A percentile compares a stretch with the other conserved stretches of the same genome.
Conservation (phyloP, 2,329 filamentous ascomycete species). For the Pestalotiopsis sp. region DNA sequence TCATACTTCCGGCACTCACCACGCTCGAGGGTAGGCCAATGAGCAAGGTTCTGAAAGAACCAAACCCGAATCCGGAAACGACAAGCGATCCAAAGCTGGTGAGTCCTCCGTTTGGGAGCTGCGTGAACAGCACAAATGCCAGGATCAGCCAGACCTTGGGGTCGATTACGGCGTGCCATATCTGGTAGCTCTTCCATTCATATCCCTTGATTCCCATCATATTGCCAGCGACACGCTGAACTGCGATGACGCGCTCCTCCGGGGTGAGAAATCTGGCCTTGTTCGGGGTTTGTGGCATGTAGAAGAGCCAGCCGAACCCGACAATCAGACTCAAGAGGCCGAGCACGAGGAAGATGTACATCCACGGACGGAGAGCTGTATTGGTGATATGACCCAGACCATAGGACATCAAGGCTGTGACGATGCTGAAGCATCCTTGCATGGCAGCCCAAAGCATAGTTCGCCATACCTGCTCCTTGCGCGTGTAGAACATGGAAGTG, state of each 20-base stretch:
- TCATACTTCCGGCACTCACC: constrained; percentile 24
- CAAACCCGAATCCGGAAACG: constrained; percentile 24
- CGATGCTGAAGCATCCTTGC: constrained; percentile 21
- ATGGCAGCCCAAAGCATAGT: constrained; percentile 18
- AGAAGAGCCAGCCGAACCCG: constrained; percentile 23
- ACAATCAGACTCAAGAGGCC: constrained; percentile 26
- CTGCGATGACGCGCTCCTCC: constrained; percentile 23
- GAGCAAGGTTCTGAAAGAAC: constrained; percentile 20
- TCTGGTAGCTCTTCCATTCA: constrained; percentile 47
- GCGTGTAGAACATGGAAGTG: constrained; percentile 18
- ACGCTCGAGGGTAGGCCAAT: constrained; percentile 23
- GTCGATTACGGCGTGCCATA: constrained; percentile 47
- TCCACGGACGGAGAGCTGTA: constrained; percentile 28
- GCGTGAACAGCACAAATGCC: constrained; percentile 51
- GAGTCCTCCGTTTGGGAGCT: constrained; percentile 55
- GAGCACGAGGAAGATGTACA: constrained; percentile 32
- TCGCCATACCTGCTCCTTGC: constrained; percentile 27
- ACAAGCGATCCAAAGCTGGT: constrained; percentile 23
- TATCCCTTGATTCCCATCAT: constrained; percentile 24
- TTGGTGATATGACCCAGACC: constrained; percentile 28
- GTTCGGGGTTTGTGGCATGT: constrained; percentile 28
- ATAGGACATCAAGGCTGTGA: constrained; percentile 21
- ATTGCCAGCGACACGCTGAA: constrained; percentile 25
- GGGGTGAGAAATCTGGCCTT: constrained; percentile 25
- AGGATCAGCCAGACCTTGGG: constrained; percentile 59